phyloP scores from a whole-genome alignment of 257 asterid species.

The Dorcoceras hygrometricum region DNA sequence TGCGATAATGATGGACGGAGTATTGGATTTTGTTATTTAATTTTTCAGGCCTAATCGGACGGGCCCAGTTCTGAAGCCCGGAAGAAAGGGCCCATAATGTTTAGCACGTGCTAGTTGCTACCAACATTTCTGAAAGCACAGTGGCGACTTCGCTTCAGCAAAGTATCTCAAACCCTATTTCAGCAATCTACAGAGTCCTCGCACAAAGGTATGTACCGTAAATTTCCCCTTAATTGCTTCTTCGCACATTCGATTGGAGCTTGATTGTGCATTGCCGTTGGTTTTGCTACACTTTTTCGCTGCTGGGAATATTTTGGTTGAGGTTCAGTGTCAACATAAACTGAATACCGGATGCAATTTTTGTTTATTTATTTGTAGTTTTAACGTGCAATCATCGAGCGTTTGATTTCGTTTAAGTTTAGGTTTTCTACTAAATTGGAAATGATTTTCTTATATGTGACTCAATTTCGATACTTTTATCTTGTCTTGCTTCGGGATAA shows the following conservation, averaged over 20 bases:
- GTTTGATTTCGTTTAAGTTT: too few species aligned
- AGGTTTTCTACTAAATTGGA: not conserved
- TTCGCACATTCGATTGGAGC: not conserved
- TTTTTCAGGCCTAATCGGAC: not conserved
- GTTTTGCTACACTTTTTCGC: not conserved
- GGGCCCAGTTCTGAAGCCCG: too few species aligned
- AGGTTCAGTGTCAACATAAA: not conserved
- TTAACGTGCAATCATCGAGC: not conserved
- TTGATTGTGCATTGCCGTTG: not conserved
- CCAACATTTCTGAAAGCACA: too few species aligned
- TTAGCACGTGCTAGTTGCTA: not conserved
- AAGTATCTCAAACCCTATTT: not conserved
- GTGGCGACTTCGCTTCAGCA: not conserved
- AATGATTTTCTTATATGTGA: not conserved
- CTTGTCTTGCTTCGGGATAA: conserved; percentile 21
- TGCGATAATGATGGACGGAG: not conserved
- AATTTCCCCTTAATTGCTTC: too few species aligned
- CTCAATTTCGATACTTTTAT: not conserved
- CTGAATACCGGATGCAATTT: not conserved
- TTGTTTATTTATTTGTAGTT: not conserved
- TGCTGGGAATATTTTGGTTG: not conserved
- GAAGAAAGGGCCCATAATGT: too few species aligned
- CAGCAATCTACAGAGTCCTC: not conserved
- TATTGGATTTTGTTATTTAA: not conserved
- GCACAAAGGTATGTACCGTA: not conserved